Base-by-base conservation (phyloP, 2,329 filamentous ascomycete species). In the Aspergillus sp. region DNA sequence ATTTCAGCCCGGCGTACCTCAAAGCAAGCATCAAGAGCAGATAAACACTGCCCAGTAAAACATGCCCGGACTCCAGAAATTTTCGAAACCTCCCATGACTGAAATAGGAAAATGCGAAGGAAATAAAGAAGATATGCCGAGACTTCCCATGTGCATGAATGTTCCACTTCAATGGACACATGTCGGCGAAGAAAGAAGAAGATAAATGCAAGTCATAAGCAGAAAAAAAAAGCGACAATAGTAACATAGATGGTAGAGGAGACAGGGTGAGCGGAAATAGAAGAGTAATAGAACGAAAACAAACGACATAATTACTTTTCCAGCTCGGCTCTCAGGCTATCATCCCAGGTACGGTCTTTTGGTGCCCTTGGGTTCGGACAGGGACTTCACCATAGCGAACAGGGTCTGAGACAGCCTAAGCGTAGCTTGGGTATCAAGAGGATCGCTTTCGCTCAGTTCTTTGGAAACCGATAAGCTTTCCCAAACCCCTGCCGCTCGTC, bases 391-490 rank as follows among this genome's bases (percentile, higher is more conserved):
- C 83, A 85, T 39, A 82, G 80, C 63, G 79, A 75, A 60, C 81
- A 79, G 82, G 79, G 61, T 78, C 76, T 68, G 86, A 84, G 19
- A 80, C 81, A 50, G 78, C 75, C 19, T 44, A 57, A 77, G 71
- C 36, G 79, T 75, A 54, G 71, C 65, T 57, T 73, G 63, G 25
- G 36, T 73, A 19, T 66, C 63, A 57, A 36, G 76, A 73, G 54
- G 54, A 48, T 51, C 57, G 47, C 51, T 70, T 73, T 80, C 79
- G 25, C 85, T 82, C 49, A 88, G 72, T 54, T 82, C 77, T 48
- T 87, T 76, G 68, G 85, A 84, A 70, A 88, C 82, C 55, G 71
- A 73, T 50, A 84, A 89, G 77, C 62, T 78, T 79, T 62, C 82
- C 80, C 17, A 88, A 82, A 11, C 78, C 69, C 64, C 77, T 79